These are phyloP conservation scores for Fusarium armeniacum DNA, from an alignment of 2,329 filamentous ascomycete genomes.

Conservation along the genomic window DNA sequence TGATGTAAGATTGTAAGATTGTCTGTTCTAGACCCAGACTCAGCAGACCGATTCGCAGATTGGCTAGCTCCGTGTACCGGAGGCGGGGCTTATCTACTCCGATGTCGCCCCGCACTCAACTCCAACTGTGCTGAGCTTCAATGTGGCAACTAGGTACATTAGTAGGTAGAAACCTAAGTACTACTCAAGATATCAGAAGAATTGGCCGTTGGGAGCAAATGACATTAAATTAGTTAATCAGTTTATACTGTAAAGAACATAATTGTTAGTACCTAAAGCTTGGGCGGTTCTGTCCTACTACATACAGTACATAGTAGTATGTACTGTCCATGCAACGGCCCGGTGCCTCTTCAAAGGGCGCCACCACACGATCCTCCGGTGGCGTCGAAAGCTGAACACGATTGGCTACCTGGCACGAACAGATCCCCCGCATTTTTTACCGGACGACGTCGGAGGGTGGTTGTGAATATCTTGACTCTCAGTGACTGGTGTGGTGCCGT, in stretches of 20 bases:
- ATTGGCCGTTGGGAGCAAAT: neutral
- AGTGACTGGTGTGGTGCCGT: neutral
- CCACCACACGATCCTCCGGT: neutral
- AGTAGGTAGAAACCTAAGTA: neutral
- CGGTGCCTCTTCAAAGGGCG: neutral
- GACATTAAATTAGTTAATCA: neutral
- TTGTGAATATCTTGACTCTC: neutral
- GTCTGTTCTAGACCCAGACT: neutral
- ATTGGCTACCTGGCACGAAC: neutral
- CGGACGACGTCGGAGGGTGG: neutral
- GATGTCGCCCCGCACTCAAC: neutral
- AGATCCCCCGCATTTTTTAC: neutral
- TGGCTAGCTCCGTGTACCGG: neutral
- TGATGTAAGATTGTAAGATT: neutral
- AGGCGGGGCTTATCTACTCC: neutral
- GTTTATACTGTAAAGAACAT: neutral
- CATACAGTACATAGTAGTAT: too few relatives aligned
- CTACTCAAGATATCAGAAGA: neutral
- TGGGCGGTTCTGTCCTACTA: neutral
- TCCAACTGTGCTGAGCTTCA: neutral
- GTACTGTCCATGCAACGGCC: neutral
- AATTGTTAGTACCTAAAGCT: neutral
- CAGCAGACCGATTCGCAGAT: neutral
- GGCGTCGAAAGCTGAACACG: neutral
- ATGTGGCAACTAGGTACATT: neutral